Evolutionary conservation across 2,329 filamentous ascomycete genomes (phyloP).

Genomic region (Neonectria punicea): DNA sequence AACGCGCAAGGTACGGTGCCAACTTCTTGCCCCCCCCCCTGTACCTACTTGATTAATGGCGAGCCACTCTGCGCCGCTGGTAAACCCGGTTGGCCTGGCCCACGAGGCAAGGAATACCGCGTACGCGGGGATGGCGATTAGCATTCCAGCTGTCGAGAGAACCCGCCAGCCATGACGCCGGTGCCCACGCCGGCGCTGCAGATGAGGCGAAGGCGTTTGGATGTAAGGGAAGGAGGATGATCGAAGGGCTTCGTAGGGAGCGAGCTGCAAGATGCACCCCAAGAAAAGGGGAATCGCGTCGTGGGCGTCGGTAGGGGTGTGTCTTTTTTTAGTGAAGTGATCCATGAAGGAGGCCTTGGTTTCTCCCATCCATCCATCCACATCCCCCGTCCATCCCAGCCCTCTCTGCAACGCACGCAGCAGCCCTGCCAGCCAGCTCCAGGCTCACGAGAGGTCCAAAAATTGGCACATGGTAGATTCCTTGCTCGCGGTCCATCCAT

Average conservation of each 20-base stretch:
- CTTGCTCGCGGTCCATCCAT: neutral
- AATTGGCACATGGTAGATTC: no score
- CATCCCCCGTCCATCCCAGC: slow-evolving; percentile 13
- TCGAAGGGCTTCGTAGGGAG: neutral
- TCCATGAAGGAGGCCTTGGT: slow-evolving; percentile 14
- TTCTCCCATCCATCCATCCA: slow-evolving; percentile 7
- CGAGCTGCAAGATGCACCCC: neutral
- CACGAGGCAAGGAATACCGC: slow-evolving; percentile 9
- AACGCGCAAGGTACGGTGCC: neutral
- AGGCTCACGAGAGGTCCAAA: neutral
- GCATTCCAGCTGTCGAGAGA: slow-evolving; percentile 15
- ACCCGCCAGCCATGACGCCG: neutral
- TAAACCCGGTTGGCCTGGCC: slow-evolving; percentile 14
- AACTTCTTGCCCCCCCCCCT: neutral
- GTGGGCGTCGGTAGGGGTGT: slow-evolving; percentile 12
- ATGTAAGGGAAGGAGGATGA: neutral
- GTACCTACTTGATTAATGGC: neutral
- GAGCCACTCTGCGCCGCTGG: slow-evolving; percentile 18
- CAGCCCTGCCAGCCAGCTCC: slow-evolving; percentile 22
- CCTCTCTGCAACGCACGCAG: slow-evolving; percentile 22
- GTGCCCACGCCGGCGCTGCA: neutral
- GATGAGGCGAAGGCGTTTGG: neutral
- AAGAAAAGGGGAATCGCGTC: slow-evolving; percentile 9
- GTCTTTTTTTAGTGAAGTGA: slow-evolving; percentile 27
- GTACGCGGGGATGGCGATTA: slow-evolving; percentile 14